Evolutionary conservation across 306 rosid genomes (phyloP).

Genomic region (Dalbergia cochinchinensis): DNA sequence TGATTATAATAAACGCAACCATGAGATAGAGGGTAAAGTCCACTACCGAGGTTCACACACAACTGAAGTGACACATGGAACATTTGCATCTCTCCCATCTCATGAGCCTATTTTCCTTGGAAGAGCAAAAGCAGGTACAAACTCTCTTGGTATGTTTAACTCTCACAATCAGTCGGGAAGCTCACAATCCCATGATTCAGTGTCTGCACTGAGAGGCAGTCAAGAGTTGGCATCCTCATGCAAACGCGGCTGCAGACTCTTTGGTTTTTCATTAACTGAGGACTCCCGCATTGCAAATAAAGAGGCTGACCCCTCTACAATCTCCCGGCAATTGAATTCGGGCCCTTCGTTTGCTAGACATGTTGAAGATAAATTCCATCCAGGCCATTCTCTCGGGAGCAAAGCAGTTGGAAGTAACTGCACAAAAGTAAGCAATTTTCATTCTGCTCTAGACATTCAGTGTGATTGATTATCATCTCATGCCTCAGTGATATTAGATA

Average conservation of each 20-base stretch:
- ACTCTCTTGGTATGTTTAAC: slow-evolving; percentile 29
- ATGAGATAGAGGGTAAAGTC: slow-evolving; percentile 48
- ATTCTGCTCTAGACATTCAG: slow-evolving; percentile 4
- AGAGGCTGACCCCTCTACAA: slow-evolving; percentile 51
- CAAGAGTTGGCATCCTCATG: slow-evolving; percentile 66
- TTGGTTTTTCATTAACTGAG: slow-evolving; percentile 88
- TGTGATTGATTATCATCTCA: neutral
- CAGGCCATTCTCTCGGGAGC: slow-evolving; percentile 59
- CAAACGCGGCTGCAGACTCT: slow-evolving; percentile 87
- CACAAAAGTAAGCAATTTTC: slow-evolving; percentile 65
- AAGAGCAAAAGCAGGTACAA: slow-evolving; percentile 47
- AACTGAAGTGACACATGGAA: slow-evolving; percentile 56
- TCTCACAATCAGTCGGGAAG: slow-evolving; percentile 46
- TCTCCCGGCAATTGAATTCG: slow-evolving; percentile 55
- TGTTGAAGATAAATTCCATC: slow-evolving; percentile 64
- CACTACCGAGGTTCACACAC: slow-evolving; percentile 36
- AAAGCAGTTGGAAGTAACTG: slow-evolving; percentile 64
- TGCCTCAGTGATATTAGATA: neutral
- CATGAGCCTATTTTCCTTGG: slow-evolving; percentile 41
- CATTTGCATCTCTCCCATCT: slow-evolving; percentile 40
- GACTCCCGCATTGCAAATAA: slow-evolving; percentile 57
- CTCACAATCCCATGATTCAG: slow-evolving; percentile 45
- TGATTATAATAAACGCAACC: slow-evolving; percentile 40
- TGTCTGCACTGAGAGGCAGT: slow-evolving; percentile 49
- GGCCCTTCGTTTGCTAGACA: slow-evolving; percentile 60